Evolutionary conservation across 768 basidiomycete species (phyloP), one percentile per base, ranked within the genome.

Genomic region (Lactifluus pinguis): DNA sequence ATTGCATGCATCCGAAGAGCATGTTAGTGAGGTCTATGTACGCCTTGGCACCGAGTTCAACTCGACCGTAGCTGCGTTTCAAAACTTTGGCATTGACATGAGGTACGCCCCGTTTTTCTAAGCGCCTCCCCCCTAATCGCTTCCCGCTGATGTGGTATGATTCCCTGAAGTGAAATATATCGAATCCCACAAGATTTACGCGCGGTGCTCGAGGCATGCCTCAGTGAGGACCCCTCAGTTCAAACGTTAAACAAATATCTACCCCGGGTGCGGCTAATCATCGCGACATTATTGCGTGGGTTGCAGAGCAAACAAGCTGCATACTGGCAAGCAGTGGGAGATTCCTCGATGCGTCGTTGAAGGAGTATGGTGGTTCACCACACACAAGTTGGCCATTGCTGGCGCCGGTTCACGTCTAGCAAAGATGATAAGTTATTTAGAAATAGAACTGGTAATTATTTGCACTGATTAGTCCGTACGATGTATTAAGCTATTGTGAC

Each of bases 11-110:
- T 73, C 79, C 1, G 87, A 92, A 55, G 75, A 73, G 14, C 77
- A 91, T 68, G 92, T 98, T 68, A 92, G 89, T 77, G 85, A 95
- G 71, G 81, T 89, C 55, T 98, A 93, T 71, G 89, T 98, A 56
- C 81, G 84, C 66, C 81, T 97, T 15, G 93, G 92, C 48, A 87
- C 88, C 68, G 87, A 94, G 66, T 95, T 97, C 76, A 93, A 94
- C 72, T 73, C 79, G 2, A 86, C 86, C 45, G 81, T 91, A 21
- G 77, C 74, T 42, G 89, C 92, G 0, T 97, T 98, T 69, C 79
- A 81, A 10, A 75, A 77, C 38, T 82, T 86, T 66, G 78, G 81
- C 44, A 90, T 98, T 63, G 80, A 86, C 62, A 82, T 94, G 67
- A 85, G 79, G 95, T 92, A 65, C 69, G 83, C 75, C 47, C 51